A percentile compares a stretch with the other conserved stretches of the same genome.
Conservation (phyloP, 257 asterid species). For the Thymus mandschuricus region DNA sequence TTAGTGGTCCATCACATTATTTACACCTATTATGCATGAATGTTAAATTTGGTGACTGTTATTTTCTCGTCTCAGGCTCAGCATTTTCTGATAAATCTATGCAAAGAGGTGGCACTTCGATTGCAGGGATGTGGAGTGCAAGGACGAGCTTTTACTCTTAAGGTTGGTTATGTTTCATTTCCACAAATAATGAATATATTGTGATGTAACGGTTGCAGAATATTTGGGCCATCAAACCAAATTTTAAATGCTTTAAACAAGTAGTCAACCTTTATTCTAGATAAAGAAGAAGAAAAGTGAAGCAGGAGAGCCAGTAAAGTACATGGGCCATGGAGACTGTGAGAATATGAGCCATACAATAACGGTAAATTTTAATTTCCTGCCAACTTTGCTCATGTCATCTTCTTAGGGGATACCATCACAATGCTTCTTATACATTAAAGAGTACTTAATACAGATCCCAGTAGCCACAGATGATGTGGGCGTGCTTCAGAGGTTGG, state of each 20-base stretch:
- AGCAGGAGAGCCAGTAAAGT: slow-evolving; percentile 92
- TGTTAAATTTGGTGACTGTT: slow-evolving; percentile 31
- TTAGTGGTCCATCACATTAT: slow-evolving; percentile 39
- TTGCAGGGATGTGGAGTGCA: slow-evolving; percentile 82
- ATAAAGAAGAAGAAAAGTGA: slow-evolving; percentile 83
- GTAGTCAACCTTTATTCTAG: slow-evolving; percentile 40
- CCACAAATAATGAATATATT: slow-evolving; percentile 1
- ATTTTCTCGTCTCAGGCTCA: slow-evolving; percentile 58
- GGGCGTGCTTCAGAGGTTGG: slow-evolving; percentile 79
- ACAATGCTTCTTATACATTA: slow-evolving; percentile 25
- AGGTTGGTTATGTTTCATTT: slow-evolving; percentile 69
- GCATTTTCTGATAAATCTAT: slow-evolving; percentile 60
- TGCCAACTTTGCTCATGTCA: slow-evolving; percentile 5
- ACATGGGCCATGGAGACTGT: slow-evolving; percentile 93
- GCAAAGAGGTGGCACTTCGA: slow-evolving; percentile 92
- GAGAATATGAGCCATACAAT: slow-evolving; percentile 90
- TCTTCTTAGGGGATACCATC: slow-evolving; percentile 5
- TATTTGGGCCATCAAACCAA: slow-evolving; percentile 11
- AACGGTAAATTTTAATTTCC: slow-evolving; percentile 55
- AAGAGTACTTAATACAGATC: slow-evolving; percentile 51
- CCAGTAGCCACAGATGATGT: slow-evolving; percentile 84
- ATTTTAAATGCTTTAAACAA: slow-evolving; percentile 20
- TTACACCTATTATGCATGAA: neutral
- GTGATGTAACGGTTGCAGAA: slow-evolving; percentile 15
- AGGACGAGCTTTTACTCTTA: slow-evolving; percentile 87